Conservation (phyloP, 1,139 yeast species). For the Lodderomyces margitis region DNA sequence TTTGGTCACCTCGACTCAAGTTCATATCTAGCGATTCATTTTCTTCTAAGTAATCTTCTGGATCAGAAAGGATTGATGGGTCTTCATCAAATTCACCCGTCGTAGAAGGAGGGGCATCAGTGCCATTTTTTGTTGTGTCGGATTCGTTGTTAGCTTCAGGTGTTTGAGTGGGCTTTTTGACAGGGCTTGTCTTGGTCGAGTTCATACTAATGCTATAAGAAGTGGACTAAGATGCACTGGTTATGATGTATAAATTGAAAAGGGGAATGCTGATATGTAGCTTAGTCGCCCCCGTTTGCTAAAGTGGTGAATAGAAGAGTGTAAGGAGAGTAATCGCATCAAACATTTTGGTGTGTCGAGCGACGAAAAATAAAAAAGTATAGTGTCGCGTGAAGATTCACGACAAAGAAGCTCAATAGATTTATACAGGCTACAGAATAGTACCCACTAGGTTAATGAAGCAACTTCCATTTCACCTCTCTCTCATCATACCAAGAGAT, state of each 20-base stretch:
- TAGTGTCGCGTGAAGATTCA: too few species aligned
- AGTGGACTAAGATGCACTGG: neutral
- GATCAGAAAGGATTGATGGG: constrained; percentile 40
- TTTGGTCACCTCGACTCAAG: constrained; percentile 51
- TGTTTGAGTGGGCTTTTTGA: constrained; percentile 13
- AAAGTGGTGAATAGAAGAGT: too few species aligned
- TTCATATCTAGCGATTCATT: constrained; percentile 66
- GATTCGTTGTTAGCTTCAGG: constrained; percentile 12
- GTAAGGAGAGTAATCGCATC: too few species aligned
- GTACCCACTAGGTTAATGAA: too few species aligned
- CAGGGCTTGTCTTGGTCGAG: constrained; percentile 18
- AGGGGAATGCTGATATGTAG: neutral
- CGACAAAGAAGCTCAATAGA: too few species aligned
- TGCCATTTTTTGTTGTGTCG: constrained; percentile 6
- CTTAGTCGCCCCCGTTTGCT: neutral
- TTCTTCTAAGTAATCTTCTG: constrained; percentile 50
- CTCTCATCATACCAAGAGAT: too few species aligned
- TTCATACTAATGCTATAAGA: constrained; percentile 12
- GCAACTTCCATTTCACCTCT: too few species aligned
- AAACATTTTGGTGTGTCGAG: too few species aligned
- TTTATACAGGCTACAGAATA: too few species aligned
- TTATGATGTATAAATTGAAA: neutral
- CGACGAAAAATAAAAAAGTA: too few species aligned
- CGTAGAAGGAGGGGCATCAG: constrained; percentile 10
- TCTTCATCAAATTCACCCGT: constrained; percentile 25